Percentiles rank a stretch among this genome's conserved stretches.
These are phyloP conservation scores for Trichoderma sp. DNA, from an alignment of 2,329 filamentous ascomycete species.

Conservation along the genomic window DNA sequence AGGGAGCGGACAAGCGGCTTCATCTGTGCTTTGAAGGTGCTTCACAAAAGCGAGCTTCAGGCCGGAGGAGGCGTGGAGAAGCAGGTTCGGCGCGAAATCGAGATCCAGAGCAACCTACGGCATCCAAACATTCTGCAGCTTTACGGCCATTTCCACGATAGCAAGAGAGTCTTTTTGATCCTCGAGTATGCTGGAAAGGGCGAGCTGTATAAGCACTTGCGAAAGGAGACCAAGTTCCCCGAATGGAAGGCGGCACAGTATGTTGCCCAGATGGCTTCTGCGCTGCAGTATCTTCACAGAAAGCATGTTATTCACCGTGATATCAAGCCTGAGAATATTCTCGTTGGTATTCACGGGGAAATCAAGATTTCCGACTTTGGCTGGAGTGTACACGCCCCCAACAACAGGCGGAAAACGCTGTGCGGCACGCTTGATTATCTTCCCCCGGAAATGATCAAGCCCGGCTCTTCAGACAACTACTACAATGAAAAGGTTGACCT, in stretches of 20 bases:
- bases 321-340: conserved; percentile 73
- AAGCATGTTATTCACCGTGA: conserved; percentile 36
- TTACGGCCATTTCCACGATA: conserved; percentile 71
- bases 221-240: conserved; percentile 63
- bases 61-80: conserved; percentile 70
- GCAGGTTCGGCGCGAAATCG: conserved; percentile 69
- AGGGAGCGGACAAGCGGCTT: conserved; percentile 65
- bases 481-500: conserved; percentile 96
- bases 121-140: conserved; percentile 64
- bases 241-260: conserved; percentile 70
- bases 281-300: conserved; percentile 32
- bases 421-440: conserved; percentile 97
- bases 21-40: conserved; percentile 69
- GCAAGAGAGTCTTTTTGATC: conserved; percentile 69
- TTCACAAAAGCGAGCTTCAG: conserved; percentile 69
- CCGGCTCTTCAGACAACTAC: conserved; percentile 76
- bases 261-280: conserved; percentile 65
- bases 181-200: conserved; percentile 65
- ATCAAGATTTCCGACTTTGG: conserved; percentile 99
- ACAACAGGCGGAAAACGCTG: conserved; percentile 89
- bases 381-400: conserved; percentile 97
- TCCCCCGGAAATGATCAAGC: conserved; percentile 94
- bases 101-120: conserved; percentile 69
- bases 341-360: conserved; percentile 82
- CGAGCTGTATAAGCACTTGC: conserved; percentile 69